Conservation (phyloP, 2,329 filamentous ascomycete species). For the Colletotrichum cereale region DNA sequence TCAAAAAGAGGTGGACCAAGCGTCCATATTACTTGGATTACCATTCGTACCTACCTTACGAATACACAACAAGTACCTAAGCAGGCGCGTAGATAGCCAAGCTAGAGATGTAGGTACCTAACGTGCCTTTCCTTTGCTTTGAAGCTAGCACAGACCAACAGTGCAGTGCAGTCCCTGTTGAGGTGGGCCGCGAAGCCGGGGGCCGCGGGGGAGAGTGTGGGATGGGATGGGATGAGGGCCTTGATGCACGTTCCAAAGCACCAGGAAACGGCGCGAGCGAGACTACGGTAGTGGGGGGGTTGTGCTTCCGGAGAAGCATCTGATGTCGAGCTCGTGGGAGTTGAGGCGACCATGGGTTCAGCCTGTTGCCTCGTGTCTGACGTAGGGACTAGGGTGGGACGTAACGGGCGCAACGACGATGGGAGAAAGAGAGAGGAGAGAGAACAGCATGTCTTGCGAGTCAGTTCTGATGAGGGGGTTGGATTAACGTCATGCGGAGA, state of each 20-base stretch:
- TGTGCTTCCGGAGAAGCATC: slow-evolving; percentile 15
- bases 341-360: slow-evolving; percentile 5
- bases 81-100: neutral
- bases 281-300: neutral
- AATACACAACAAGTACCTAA: neutral
- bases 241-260: neutral
- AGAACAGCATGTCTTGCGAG: slow-evolving; percentile 8
- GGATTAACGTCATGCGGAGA: slow-evolving; percentile 28
- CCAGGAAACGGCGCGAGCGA: neutral
- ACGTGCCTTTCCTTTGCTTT: neutral
- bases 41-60: neutral
- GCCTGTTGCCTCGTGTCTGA: slow-evolving; percentile 3
- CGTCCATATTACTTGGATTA: neutral
- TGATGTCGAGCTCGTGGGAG: slow-evolving; percentile 13
- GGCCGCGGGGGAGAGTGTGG: neutral
- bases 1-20: slow-evolving; percentile 9
- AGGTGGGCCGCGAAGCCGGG: neutral
- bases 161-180: no score
- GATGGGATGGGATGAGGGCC: neutral
- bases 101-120: no score
- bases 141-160: slow-evolving; percentile 15
- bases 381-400: slow-evolving; percentile 19
- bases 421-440: neutral
- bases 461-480: slow-evolving; percentile 20
- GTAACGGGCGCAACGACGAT: neutral